Base-by-base conservation (phyloP, 768 basidiomycete species). In the Suillus tomentosus region DNA sequence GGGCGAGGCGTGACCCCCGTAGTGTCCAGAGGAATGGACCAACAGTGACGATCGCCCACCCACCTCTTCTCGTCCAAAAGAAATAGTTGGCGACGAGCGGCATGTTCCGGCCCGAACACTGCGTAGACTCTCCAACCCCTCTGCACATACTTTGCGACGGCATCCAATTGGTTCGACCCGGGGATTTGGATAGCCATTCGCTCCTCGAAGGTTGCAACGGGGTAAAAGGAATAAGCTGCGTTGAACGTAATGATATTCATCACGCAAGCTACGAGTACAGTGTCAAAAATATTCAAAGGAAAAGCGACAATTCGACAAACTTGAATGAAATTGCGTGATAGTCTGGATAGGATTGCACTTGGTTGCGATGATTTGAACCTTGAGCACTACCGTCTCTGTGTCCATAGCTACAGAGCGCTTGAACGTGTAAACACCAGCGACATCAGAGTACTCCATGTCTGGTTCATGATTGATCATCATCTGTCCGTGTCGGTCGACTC, bases 261-360 rank as follows among this genome's bases (percentile, higher is more conserved):
- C 3, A 81, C 80, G 59, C 74, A 74, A 2, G 80, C 81, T 81
- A 50, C 36, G 61, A 22, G 3, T 50, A 9, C 27, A 39, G 19
- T 27, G 17, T 51, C 45, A 58, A 6, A 47, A 24, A 22, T 19
- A 27, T 37, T 34, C 11, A 13, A 36, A 37, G 60, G 14, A 66
- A 59, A 11, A 57, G 27, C 22, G 54, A 24, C 39, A 40, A 24
- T 9, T 27, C 0, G 14, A 72, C 82, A 42, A 48, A 85, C 84
- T 82, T 0, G 79, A 81, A 62, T 85, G 84, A 61, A 84, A 85
- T 10, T 68, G 66, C 1, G 84, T 62, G 27, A 85, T 79, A 5
- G 70, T 64, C 19, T 77, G 72, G 61, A 82, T 67, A 0, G 81
- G 75, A 15, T 71, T 70, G 54, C 67, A 15, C 58, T 63, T 6